Evolutionary conservation across 1,284 basidiomycete species (phyloP), one percentile per base, ranked within the genome.

Genomic region (Irpex lacteus): DNA sequence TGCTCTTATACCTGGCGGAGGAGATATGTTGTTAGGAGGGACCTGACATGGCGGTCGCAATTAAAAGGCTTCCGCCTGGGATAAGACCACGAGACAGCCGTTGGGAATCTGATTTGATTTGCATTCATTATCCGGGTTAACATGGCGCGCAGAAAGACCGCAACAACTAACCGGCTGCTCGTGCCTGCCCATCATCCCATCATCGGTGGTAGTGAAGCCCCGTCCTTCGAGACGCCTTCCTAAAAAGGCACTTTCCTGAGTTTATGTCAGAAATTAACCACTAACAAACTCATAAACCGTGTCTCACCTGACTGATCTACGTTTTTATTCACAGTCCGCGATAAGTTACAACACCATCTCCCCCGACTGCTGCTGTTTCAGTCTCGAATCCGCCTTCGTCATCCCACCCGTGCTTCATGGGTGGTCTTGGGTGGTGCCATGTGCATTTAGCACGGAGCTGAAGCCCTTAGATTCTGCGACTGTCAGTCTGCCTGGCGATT

Each of bases 181-280:
- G 44, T 53, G 55, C 34, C 21, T 57, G 44, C 56, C 61, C 61
- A 62, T 62, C 60, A 62, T 44, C 34, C 11, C 54, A 62, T 62
- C 61, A 62, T 60, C 60, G 60, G 60, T 15, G 26, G 60, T 49
- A 52, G 49, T 18, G 6, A 53, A 60, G 9, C 37, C n/a, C 55
- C 55, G 54, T 62, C 15, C 55, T 47, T 50, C 38, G 38, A 58
- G 38, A 32, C 18, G 18, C 18, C 21, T 18, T 18, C 50, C 18
- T 18, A 2, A 53, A 49, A 13, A 13, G 11, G 44, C 18, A 53
- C 18, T 19, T 18, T 18, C 50, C 18, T 18, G 8, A 53, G 18
- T 18, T 53, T 26, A 26, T 53, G 50, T 53, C 50, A 53, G 50
- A 26, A 26, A 26, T 26, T 26, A 4, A 26, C 26, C 26, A 26